phyloP scores from a whole-genome alignment of 2,329 filamentous ascomycete species.

The Phoma sp. region DNA sequence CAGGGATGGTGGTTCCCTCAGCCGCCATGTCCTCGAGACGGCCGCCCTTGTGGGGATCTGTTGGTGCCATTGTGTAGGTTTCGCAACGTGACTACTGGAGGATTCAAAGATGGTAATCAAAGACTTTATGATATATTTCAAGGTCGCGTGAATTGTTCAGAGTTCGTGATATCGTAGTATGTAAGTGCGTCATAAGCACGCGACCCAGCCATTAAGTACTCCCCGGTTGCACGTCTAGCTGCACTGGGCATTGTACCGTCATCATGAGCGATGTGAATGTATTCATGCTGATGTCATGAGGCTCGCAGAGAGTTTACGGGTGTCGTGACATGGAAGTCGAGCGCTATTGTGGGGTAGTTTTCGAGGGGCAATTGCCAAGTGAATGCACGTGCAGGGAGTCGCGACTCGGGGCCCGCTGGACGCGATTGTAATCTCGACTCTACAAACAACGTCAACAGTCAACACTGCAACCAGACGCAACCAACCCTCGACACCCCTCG shows the following conservation, averaged over 20 bases:
- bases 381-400: slow-evolving; percentile 11
- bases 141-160: not conserved
- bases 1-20: slow-evolving; percentile 49
- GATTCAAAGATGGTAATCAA: not conserved
- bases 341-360: slow-evolving; percentile 1
- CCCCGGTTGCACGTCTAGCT: not conserved
- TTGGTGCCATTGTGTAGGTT: slow-evolving; percentile 23
- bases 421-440: not conserved
- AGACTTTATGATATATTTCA: not conserved
- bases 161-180: not conserved
- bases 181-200: not conserved
- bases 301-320: not conserved
- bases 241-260: not conserved
- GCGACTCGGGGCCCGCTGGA: not conserved
- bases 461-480: not conserved
- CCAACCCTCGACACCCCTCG: not conserved
- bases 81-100: not conserved
- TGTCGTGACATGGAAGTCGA: not conserved
- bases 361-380: slow-evolving; percentile 13
- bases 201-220: slow-evolving; percentile 16
- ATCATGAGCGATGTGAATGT: not conserved
- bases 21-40: slow-evolving; percentile 47
- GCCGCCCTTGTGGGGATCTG: slow-evolving; percentile 41
- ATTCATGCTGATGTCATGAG: slow-evolving; percentile 6
- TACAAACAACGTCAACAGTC: not conserved